A percentile compares a stretch with the other conserved stretches of the same genome.
These are phyloP conservation scores for Curvularia eragrostidis DNA, from an alignment of 2,329 filamentous ascomycete genomes.

Conservation along the genomic window DNA sequence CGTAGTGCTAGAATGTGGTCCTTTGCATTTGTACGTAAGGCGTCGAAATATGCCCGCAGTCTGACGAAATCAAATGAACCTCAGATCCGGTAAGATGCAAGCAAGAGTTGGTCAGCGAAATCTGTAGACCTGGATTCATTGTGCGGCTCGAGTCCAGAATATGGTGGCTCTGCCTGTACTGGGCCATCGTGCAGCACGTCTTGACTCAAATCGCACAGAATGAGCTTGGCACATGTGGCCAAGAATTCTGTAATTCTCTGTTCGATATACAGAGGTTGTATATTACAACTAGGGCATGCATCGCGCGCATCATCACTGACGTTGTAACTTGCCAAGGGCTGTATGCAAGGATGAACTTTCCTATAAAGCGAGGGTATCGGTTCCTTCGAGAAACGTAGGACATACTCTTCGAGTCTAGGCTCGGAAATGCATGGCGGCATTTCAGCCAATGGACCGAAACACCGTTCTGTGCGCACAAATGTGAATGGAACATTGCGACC, in stretches of 20 bases:
- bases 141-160: background rate
- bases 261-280: slow-evolving; percentile 1
- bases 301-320: background rate
- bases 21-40: slow-evolving; percentile 1
- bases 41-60: background rate
- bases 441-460: slow-evolving; percentile 3
- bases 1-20: slow-evolving; percentile 13
- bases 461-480: slow-evolving; percentile 4
- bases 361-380: background rate
- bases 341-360: background rate
- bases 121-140: background rate
- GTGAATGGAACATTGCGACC: slow-evolving; percentile 7
- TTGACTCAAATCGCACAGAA: slow-evolving; percentile 2
- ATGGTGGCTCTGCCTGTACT: background rate
- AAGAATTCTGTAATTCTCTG: slow-evolving; percentile 9
- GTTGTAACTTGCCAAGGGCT: background rate
- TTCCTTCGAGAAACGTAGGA: background rate
- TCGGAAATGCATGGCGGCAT: background rate
- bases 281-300: background rate
- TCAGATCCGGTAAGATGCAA: background rate
- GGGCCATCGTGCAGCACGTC: background rate
- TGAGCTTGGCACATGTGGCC: slow-evolving; percentile 1
- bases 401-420: background rate
- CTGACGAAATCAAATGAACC: background rate
- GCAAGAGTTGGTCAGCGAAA: background rate